Conservation (phyloP, 441 rosid genomes). For the Gossypium schwendimanii region DNA sequence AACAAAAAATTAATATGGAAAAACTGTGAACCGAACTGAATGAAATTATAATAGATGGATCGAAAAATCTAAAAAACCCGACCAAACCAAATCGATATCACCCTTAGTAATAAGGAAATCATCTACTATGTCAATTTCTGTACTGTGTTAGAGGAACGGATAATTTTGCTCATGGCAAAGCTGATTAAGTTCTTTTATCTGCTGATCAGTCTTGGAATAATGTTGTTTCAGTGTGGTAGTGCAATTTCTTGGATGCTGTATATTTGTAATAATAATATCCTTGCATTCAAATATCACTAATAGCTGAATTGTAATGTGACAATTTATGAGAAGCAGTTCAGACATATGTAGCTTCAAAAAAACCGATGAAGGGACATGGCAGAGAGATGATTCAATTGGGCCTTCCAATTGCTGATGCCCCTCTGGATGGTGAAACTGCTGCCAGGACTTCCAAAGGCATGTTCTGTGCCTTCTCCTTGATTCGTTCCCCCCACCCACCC, state of each 20-base stretch:
- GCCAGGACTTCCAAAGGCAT: slow-evolving; percentile 52
- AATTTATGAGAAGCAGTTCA: slow-evolving; percentile 52
- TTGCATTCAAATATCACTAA: not conserved
- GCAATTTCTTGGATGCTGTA: not conserved
- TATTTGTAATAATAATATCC: not conserved
- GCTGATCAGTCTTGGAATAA: too few relatives aligned
- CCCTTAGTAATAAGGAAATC: too few relatives aligned
- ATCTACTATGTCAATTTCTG: too few relatives aligned
- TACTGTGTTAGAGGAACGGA: too few relatives aligned
- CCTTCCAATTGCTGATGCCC: slow-evolving; percentile 64
- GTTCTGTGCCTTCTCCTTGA: slow-evolving; percentile 11
- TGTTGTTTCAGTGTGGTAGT: not conserved
- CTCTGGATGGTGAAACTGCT: slow-evolving; percentile 54
- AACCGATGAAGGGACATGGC: slow-evolving; percentile 88
- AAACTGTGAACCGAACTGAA: too few relatives aligned
- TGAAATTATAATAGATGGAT: too few relatives aligned
- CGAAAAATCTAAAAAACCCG: too few relatives aligned
- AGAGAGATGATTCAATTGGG: slow-evolving; percentile 93
- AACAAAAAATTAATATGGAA: too few relatives aligned
- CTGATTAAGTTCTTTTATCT: too few relatives aligned
- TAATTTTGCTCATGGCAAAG: too few relatives aligned
- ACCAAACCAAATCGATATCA: too few relatives aligned
- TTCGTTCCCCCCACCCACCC: not conserved
- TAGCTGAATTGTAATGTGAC: slow-evolving; percentile 12
- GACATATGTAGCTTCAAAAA: slow-evolving; percentile 54